Conservation (phyloP, 169 alveolate genomes). For the Toxoplasma gondii region DNA sequence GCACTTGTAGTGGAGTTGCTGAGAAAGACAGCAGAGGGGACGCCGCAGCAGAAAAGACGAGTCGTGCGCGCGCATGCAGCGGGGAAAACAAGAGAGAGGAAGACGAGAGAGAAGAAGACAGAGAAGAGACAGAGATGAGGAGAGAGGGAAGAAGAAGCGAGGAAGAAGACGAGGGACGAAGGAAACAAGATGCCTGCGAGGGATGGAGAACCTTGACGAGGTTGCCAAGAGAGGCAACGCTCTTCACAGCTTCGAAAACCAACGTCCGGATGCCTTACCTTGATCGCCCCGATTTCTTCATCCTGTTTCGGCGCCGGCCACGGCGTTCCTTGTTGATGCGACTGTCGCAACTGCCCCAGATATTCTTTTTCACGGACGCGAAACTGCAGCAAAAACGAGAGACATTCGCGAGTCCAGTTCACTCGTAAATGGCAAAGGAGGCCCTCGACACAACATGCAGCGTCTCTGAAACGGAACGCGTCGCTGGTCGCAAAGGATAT, state of each 20-base stretch:
- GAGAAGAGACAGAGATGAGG: not conserved
- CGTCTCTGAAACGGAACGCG: too few species aligned
- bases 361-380: not conserved
- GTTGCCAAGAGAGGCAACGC: not conserved
- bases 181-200: too few species aligned
- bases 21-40: not conserved
- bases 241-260: not conserved
- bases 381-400: not conserved
- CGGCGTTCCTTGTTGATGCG: not conserved
- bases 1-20: conserved; percentile 35
- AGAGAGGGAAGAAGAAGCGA: too few species aligned
- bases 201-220: too few species aligned
- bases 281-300: not conserved
- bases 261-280: not conserved
- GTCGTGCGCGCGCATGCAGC: not conserved
- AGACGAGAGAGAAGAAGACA: not conserved
- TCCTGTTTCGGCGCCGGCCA: conserved; percentile 22
- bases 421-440: too few species aligned
- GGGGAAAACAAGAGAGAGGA: not conserved
- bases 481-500: too few species aligned
- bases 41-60: not conserved
- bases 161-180: too few species aligned
- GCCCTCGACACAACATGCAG: too few species aligned
- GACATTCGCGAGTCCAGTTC: too few species aligned
- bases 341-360: not conserved